Conservation (phyloP, 1,284 basidiomycete genomes). For the Puccinia horiana region DNA sequence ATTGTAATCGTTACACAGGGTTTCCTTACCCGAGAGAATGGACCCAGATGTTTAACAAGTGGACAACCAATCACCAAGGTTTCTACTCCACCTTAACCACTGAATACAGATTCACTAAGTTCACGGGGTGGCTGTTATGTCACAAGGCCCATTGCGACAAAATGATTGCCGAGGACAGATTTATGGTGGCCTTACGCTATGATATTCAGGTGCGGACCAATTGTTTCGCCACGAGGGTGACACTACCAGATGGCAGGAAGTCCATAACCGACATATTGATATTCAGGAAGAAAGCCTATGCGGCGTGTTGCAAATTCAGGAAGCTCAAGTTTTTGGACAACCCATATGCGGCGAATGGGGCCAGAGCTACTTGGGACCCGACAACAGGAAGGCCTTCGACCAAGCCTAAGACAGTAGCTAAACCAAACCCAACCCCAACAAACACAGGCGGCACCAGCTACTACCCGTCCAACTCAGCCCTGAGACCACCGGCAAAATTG, state of each 20-base stretch:
- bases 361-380: too few species aligned
- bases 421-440: too few species aligned
- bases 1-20: background rate
- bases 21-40: background rate
- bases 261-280: background rate
- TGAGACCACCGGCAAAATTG: too few species aligned
- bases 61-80: background rate
- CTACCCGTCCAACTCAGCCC: too few species aligned
- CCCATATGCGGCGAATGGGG: too few species aligned
- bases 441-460: too few species aligned
- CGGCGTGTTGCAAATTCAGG: too few species aligned
- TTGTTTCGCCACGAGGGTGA: background rate
- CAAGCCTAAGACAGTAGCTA: too few species aligned
- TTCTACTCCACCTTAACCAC: background rate
- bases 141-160: background rate
- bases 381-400: too few species aligned
- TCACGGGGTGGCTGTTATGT: background rate
- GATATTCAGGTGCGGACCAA: too few species aligned
- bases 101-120: background rate
- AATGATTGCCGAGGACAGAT: background rate
- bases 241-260: too few species aligned
- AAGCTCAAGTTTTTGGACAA: too few species aligned
- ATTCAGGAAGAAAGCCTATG: background rate
- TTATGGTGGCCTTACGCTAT: constrained; percentile 10
- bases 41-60: background rate